Evolutionary conservation across 805 yeast genomes (phyloP), one percentile per base, ranked within the genome.

Genomic region (Monosporozyma yasuniensis): DNA sequence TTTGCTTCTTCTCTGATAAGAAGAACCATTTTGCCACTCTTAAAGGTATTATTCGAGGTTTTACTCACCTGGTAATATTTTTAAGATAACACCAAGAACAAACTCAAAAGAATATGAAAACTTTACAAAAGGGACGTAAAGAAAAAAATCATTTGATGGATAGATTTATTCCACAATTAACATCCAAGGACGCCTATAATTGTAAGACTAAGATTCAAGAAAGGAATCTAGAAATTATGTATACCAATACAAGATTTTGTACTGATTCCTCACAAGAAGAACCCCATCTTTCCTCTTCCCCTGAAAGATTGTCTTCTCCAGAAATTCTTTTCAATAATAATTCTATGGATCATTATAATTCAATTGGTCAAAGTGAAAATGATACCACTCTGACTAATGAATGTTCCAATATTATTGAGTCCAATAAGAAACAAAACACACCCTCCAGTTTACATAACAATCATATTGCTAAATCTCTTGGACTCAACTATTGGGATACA

Each of bases 381-480:
- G 11, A 34, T 9, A 45, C 41, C 16, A 45, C 42, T 4, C 16
- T 45, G 8, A 18, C 35, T 7, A 22, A 37, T 16, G 32, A 48
- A 27, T 12, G 23, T 30, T 32, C 45, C 2, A 19, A 9, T 12
- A 23, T 18, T 16, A 38, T 30, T 16, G 16, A 22, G 30, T 46
- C 23, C 42, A 32, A 32, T 54, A 52, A 42, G 50, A 49, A 41
- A 53, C 52, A 48, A 47, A 52, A 16, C 25, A 43, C 22, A 11
- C 46, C 46, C 6, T 18, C 22, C 6, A 28, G 25, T 28, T 22
- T 35, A 16, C 74, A 72, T 44, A 63, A 70, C 42, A 70, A 65
- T 5, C 61, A 63, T 18, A 73, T 79, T 14, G 81, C 82, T 1
- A 72, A 68, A 30, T 82, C 83, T 0, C 61, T 80, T 34, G 77